Percentiles rank a stretch among this genome's conserved stretches.
phyloP scores from a whole-genome alignment of 148 eudicot genomes.

The Oxyria digyna region DNA sequence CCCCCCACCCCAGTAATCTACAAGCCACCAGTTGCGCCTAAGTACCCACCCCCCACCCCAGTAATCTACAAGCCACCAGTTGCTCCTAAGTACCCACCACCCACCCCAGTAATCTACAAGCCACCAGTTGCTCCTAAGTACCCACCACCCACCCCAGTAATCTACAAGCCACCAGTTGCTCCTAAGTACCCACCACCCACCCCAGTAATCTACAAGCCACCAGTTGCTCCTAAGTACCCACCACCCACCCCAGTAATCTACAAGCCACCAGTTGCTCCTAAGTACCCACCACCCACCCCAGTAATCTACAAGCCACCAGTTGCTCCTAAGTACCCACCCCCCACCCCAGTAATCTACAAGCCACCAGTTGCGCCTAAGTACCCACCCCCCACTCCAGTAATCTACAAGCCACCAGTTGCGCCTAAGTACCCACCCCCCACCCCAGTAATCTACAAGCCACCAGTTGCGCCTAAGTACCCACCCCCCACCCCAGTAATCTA shows the following conservation, averaged over 20 bases:
- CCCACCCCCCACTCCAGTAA: constrained; percentile 11
- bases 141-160: constrained; percentile 19
- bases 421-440: background rate
- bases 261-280: constrained; percentile 6
- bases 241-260: background rate
- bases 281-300: constrained; percentile 19
- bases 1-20: background rate
- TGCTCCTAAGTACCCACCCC: constrained; percentile 9
- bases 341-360: constrained; percentile 16
- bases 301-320: constrained; percentile 15
- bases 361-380: constrained; percentile 13
- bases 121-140: constrained; percentile 10
- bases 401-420: constrained; percentile 8
- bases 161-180: constrained; percentile 15
- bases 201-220: constrained; percentile 9
- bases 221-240: background rate
- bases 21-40: background rate
- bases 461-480: background rate
- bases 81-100: constrained; percentile 16
- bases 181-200: constrained; percentile 10
- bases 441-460: background rate
- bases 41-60: constrained; percentile 13
- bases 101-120: constrained; percentile 13
- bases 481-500: constrained; percentile 14
- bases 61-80: constrained; percentile 16